Evolutionary conservation across 75 land plant genomes (phyloP), one percentile per base, ranked within the genome.

Genomic region (Isoetes taiwanensis): DNA sequence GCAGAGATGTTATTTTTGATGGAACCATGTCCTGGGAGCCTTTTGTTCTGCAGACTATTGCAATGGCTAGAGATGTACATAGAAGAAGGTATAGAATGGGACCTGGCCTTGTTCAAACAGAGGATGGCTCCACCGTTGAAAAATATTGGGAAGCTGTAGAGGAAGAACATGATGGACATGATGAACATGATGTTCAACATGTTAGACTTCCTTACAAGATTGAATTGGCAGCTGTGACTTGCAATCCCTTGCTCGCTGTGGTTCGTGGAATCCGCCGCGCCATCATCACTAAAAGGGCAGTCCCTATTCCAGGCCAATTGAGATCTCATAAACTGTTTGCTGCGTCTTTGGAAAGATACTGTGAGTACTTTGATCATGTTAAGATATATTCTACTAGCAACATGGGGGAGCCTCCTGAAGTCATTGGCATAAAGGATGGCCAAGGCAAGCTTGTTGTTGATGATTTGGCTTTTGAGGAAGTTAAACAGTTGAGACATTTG

Each of bases 261-360:
- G 80, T 81, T 12, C 77, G 95, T 34, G 95, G 89, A 23, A 76
- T 88, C n/a, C n/a, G 86, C 78, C 63, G 95, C 67, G 85, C 95
- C 0, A 84, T 88, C 46, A 57, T 78, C 33, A 73, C 73, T 41
- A 72, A 70, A n/a, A 78, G 95, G 56, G 81, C 76, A 50, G 89
- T 88, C 63, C 83, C 90, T 59, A 75, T 88, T 23, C 72, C 67
- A 37, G 78, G 77, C 32, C 95, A 88, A 61, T 57, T 88, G 64
- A 81, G 69, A 34, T 88, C 95, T 6, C 84, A 80, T 74, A 76
- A 88, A 65, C 72, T 73, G 57, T 88, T 88, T 73, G 89, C 90
- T 0, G 48, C 34, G 32, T 76, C 80, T n/a, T 68, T 81, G 48
- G 66, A 58, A 2, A 61, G 32, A 46, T 87, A 88, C 57, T 78